These are phyloP conservation scores for Myrica gale DNA, from an alignment of 306 rosid genomes.

Conservation along the genomic window DNA sequence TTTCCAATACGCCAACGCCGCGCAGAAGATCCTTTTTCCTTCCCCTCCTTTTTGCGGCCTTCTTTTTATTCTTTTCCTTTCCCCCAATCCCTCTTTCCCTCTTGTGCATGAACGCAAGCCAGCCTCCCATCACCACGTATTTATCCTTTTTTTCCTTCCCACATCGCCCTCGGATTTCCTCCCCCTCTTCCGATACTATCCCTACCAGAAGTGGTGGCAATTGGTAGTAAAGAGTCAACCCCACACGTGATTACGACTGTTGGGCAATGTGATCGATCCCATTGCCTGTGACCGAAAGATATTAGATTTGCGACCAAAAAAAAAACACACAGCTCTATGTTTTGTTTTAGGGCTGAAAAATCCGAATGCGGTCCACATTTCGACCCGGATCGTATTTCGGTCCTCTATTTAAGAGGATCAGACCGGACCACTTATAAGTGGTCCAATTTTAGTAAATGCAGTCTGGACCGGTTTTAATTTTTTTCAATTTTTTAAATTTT, in stretches of 20 bases:
- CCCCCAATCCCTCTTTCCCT: neutral
- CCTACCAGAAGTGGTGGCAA: neutral
- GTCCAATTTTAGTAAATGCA: no score
- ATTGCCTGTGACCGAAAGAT: no score
- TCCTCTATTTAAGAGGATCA: no score
- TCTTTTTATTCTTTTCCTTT: neutral
- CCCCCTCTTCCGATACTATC: neutral
- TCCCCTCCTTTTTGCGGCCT: neutral
- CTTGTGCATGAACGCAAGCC: neutral
- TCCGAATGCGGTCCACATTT: no score
- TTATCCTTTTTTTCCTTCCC: neutral
- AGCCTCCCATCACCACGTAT: neutral
- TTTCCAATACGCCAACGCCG: conserved; percentile 13
- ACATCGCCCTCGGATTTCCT: neutral
- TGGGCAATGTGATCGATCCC: neutral
- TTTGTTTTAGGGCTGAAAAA: no score
- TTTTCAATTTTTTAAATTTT: no score
- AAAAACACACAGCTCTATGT: no score
- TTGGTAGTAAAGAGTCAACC: no score
- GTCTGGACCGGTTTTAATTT: no score
- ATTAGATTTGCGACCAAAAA: no score
- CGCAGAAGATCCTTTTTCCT: neutral
- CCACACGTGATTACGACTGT: neutral
- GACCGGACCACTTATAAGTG: no score
- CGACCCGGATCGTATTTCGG: no score